phyloP scores from a whole-genome alignment of 2,329 filamentous ascomycete genomes.

The Talaromyces sp. region DNA sequence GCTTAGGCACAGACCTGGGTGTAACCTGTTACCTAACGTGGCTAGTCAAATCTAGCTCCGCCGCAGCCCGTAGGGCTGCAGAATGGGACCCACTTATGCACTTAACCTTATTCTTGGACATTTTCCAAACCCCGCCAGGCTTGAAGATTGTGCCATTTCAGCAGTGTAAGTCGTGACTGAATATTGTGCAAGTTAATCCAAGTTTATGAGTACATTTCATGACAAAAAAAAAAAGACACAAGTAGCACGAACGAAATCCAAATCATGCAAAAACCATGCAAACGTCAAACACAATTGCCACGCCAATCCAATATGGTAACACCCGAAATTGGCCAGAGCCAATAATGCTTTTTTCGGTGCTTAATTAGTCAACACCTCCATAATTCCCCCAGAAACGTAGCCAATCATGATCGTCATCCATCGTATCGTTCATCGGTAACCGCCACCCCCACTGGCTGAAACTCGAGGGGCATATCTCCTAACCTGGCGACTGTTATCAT shows the following conservation, averaged over 20 bases:
- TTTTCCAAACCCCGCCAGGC: neutral
- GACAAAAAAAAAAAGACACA: neutral
- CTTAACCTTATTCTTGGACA: neutral
- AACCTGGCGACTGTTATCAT: constrained; percentile 32
- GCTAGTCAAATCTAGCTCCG: neutral
- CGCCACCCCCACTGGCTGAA: constrained; percentile 19
- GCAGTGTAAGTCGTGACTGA: neutral
- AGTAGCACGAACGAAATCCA: neutral
- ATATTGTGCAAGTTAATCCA: neutral
- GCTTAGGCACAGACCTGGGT: constrained; percentile 2
- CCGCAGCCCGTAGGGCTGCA: constrained; percentile 10
- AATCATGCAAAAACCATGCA: neutral
- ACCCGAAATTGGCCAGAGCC: constrained; percentile 6
- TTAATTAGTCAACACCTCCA: neutral
- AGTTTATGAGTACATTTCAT: neutral
- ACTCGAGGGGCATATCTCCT: constrained; percentile 34
- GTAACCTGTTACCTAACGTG: neutral
- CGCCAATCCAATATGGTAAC: constrained; percentile 11
- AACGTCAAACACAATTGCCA: neutral
- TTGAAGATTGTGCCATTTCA: neutral
- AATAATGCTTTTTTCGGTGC: constrained; percentile 1
- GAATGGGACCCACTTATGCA: constrained; percentile 2
- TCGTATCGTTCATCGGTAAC: constrained; percentile 16
- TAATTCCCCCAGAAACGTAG: neutral
- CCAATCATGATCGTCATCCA: constrained; percentile 2